phyloP scores from a whole-genome alignment of 192 early-diverging fungal species.

The Entophlyctis helioformis region DNA sequence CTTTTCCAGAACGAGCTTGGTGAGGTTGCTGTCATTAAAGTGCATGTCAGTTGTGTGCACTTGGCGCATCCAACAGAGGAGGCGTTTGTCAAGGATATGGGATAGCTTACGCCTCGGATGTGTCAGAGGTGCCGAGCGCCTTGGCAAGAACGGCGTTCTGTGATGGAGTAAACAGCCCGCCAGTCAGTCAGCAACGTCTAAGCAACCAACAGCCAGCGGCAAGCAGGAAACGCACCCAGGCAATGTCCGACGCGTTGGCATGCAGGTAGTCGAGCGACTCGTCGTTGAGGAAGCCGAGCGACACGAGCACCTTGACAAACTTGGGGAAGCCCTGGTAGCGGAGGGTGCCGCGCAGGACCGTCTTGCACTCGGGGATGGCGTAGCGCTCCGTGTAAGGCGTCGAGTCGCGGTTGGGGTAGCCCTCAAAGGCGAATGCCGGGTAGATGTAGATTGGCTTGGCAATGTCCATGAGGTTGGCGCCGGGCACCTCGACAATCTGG shows the following conservation, averaged over 20 bases:
- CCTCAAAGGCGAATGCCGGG: constrained; percentile 90
- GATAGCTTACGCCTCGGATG: constrained; percentile 34
- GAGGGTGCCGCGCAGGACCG: constrained; percentile 88
- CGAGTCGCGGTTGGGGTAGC: constrained; percentile 97
- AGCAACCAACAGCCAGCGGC: neutral
- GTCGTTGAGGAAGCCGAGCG: constrained; percentile 85
- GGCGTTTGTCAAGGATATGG: too few relatives aligned
- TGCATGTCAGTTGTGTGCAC: neutral
- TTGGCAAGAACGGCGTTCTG: constrained; percentile 59
- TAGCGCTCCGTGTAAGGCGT: constrained; percentile 88
- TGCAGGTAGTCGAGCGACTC: constrained; percentile 46
- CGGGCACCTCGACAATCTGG: constrained; percentile 62
- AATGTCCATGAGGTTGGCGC: constrained; percentile 79
- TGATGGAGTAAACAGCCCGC: neutral
- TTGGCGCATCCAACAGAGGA: too few relatives aligned
- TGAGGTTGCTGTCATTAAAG: constrained; percentile 10
- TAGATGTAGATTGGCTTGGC: constrained; percentile 88
- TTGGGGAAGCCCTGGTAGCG: constrained; percentile 94
- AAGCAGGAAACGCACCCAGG: constrained; percentile 39
- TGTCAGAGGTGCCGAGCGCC: constrained; percentile 18
- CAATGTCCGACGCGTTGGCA: constrained; percentile 18
- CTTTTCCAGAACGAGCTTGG: constrained; percentile 51
- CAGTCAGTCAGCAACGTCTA: neutral
- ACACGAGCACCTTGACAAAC: constrained; percentile 89
- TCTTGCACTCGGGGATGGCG: constrained; percentile 81